Conservation (phyloP, 176 grass and related monocot genomes). For the Aegilops sharonensis region DNA sequence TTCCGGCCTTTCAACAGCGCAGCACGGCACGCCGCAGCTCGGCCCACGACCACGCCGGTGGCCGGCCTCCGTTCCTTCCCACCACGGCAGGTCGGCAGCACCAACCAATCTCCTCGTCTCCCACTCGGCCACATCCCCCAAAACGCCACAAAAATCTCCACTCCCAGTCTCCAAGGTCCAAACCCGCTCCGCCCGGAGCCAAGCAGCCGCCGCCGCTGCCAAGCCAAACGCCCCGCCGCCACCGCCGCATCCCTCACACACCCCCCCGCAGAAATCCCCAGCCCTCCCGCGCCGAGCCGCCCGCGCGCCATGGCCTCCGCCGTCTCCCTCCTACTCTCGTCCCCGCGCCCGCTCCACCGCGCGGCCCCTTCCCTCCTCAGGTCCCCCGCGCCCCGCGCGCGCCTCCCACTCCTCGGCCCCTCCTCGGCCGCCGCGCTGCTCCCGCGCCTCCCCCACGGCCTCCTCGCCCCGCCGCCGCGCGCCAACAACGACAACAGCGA, state of each 20-base stretch:
- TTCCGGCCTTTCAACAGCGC: no score
- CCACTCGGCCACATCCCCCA: conserved; percentile 31
- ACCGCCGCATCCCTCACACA: neutral
- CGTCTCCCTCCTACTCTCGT: conserved; percentile 41
- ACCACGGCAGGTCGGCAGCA: neutral
- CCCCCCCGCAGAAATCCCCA: neutral
- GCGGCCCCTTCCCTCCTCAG: neutral
- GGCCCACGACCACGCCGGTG: neutral
- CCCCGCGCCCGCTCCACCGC: conserved; percentile 31
- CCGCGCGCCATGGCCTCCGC: conserved; percentile 44
- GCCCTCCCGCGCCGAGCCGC: neutral
- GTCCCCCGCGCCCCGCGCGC: neutral
- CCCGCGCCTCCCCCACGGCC: neutral
- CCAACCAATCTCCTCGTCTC: conserved; percentile 37
- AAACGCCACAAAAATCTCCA: conserved; percentile 44
- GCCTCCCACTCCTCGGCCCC: neutral
- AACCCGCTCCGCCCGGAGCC: neutral
- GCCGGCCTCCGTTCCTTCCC: neutral
- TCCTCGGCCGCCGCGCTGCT: neutral
- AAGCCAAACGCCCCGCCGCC: neutral
- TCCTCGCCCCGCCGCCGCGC: conserved; percentile 13
- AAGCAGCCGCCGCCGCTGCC: neutral
- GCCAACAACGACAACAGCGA: conserved; percentile 61
- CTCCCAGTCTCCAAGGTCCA: neutral
- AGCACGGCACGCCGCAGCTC: neutral